phyloP scores from a whole-genome alignment of 2,329 filamentous ascomycete species.

The Cordyceps tenuipes region DNA sequence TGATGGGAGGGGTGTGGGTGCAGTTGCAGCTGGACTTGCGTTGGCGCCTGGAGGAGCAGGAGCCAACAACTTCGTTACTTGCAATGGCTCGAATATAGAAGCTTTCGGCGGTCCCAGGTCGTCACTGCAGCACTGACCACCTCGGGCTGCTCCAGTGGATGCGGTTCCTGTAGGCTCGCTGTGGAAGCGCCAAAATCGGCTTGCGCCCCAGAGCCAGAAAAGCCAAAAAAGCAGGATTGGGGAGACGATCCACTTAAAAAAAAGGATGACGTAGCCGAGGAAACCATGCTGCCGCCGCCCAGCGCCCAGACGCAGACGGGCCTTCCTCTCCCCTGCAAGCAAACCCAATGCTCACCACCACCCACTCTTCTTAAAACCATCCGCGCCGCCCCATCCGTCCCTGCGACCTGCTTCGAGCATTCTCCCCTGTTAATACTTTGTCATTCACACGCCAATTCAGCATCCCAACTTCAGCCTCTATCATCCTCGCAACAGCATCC shows the following conservation, averaged over 20 bases:
- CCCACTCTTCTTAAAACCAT: conserved; percentile 9
- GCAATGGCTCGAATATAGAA: no score
- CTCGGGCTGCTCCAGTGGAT: background rate
- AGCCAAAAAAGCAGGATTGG: conserved; percentile 8
- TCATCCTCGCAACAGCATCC: background rate
- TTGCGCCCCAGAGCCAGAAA: background rate
- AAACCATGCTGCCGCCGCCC: conserved; percentile 5
- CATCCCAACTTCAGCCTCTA: background rate
- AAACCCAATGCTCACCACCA: conserved; percentile 7
- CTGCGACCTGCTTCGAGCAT: conserved; percentile 5
- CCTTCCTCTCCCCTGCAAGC: conserved; percentile 4
- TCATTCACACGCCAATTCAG: conserved; percentile 7
- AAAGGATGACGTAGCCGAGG: conserved; percentile 15
- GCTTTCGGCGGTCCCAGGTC: background rate
- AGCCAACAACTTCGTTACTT: background rate
- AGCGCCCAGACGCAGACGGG: background rate
- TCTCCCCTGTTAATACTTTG: conserved; percentile 7
- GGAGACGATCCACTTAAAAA: conserved; percentile 1
- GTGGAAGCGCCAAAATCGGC: background rate
- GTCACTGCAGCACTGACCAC: background rate
- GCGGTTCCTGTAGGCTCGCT: background rate
- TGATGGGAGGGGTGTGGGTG: background rate
- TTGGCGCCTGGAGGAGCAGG: background rate
- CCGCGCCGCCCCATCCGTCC: conserved; percentile 8
- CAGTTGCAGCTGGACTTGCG: background rate